Conservation (phyloP, 345 rosid genomes). For the Euphorbia lathyris region DNA sequence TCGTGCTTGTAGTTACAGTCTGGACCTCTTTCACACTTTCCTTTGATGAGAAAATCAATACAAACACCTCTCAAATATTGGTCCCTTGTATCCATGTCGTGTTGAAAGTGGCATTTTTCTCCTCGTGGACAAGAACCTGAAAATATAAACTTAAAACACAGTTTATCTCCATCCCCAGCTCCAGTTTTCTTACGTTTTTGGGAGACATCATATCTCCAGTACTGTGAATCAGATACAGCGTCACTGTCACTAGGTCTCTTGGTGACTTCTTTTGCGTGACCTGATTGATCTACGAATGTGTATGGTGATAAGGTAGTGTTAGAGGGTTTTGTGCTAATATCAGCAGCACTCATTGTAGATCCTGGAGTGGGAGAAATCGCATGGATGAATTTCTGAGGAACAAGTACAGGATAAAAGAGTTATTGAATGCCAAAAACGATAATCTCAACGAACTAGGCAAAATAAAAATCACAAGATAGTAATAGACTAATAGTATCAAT, state of each 20-base stretch:
- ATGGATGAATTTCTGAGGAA: slow-evolving; percentile 80
- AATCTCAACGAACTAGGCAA: not conserved
- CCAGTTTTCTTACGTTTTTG: slow-evolving; percentile 71
- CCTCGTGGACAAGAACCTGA: slow-evolving; percentile 84
- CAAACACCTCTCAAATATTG: slow-evolving; percentile 87
- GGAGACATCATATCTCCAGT: slow-evolving; percentile 90
- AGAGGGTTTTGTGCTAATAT: slow-evolving; percentile 67
- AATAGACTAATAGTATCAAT: not conserved
- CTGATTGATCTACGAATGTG: slow-evolving; percentile 41
- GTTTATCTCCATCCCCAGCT: slow-evolving; percentile 51
- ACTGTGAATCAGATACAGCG: slow-evolving; percentile 58
- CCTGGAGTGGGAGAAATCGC: slow-evolving; percentile 82
- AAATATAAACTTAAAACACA: slow-evolving; percentile 75
- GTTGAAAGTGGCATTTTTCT: slow-evolving; percentile 67
- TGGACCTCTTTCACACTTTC: slow-evolving; percentile 90
- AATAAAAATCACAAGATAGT: slow-evolving; percentile 6
- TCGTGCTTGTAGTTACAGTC: slow-evolving; percentile 86
- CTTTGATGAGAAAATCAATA: slow-evolving; percentile 87
- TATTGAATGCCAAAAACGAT: not conserved
- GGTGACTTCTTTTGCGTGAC: slow-evolving; percentile 37
- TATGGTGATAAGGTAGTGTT: slow-evolving; percentile 68
- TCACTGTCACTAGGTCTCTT: slow-evolving; percentile 53
- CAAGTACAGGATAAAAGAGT: slow-evolving; percentile 15
- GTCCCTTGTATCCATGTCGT: slow-evolving; percentile 73
- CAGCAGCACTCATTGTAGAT: slow-evolving; percentile 70